Evolutionary conservation across 306 rosid species (phyloP), one percentile per base, ranked within the genome.

Genomic region (Quercus rubra): DNA sequence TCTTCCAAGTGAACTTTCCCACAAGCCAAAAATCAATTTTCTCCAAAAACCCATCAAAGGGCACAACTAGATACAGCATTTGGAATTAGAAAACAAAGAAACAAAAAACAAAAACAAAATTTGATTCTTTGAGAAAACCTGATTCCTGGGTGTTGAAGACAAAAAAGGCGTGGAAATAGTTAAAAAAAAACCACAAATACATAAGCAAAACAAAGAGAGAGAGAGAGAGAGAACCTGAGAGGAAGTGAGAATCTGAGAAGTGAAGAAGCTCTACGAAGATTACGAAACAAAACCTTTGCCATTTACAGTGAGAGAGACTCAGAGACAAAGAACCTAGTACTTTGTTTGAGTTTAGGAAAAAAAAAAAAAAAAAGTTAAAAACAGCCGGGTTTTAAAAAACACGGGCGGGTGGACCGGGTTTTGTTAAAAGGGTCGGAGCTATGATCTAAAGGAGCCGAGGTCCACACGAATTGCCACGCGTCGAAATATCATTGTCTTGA

Each of bases 261-360:
- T 21, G 78, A 83, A 62, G 88, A 82, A 79, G 90, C 87, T 85
- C 90, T 83, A 2, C 79, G 82, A 70, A 88, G 83, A 80, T 70
- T 64, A 25, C 87, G 83, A 75, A 84, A 80, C 88, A 83, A 54
- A 46, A 86, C 75, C 54, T 78, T 86, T 4, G 97, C 93, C 98
- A 94, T 94, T 33, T 33, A 10, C 21, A 71, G 79, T 41, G 3
- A 43, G 3, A 4, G 30, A 20, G 30, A 12, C 31, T 3, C 21
- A 3, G 49, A 49, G 0, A 18, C 4, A 57, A 23, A 20, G 38
- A 27, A 20, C 56, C 74, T 9, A 14, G 6, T 33, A 69, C 59
- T 33, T 55, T 7, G 46, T 8, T 41, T 8, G 46, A 41, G 46
- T 8, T 8, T 41, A 41, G 46, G 2, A 38, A 38, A 7, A 38